Base-by-base conservation (phyloP, 2,329 filamentous ascomycete species). In the Fusarium multiceps region DNA sequence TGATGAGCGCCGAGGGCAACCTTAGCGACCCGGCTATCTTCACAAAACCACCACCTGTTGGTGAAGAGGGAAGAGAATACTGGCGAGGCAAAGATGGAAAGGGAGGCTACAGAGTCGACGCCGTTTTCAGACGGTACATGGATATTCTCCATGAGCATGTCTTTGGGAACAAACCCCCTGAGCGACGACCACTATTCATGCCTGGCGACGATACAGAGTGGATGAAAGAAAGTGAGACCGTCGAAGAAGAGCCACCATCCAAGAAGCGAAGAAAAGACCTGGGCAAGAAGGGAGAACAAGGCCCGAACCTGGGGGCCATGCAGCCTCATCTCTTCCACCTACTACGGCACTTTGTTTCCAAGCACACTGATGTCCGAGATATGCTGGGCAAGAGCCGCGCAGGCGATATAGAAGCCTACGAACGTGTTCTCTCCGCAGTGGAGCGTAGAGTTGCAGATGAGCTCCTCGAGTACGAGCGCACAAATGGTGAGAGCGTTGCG, bases 1-100 rank as follows among this genome's bases (percentile, higher is more conserved):
- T 99, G 54, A 98, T 99, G 96, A 95, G 92, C 72, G 96, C 96
- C 7, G 96, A 99, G 80, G 96, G 94, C 1, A 97, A 98, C 77
- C 86, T 99, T 1, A 95, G 93, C 76, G 93, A 99, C 77, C 96
- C 96, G 0, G 90, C 89, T 4, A 91, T 99, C 45, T 99, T 99
- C 76, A 89, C 91, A 16, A 81, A 84, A 32, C 85, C 89, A 18
- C 93, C 93, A 0, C 78, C 87, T 1, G 75, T 83, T 0, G 92
- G 90, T 0, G 79, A 89, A 48, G 89, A 93, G 78, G 89, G 89
- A 0, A 86, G 91, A 63, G 94, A 97, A 75, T 98, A 96, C 80
- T 98, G 95, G 94, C 86, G 92, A 34, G 93, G 92, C 1, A 85
- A 82, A 55, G 88, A 94, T 75, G 93, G 93, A 1, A 90, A 88